phyloP scores from a whole-genome alignment of 805 yeast genomes.

The Ogataea angusta region DNA sequence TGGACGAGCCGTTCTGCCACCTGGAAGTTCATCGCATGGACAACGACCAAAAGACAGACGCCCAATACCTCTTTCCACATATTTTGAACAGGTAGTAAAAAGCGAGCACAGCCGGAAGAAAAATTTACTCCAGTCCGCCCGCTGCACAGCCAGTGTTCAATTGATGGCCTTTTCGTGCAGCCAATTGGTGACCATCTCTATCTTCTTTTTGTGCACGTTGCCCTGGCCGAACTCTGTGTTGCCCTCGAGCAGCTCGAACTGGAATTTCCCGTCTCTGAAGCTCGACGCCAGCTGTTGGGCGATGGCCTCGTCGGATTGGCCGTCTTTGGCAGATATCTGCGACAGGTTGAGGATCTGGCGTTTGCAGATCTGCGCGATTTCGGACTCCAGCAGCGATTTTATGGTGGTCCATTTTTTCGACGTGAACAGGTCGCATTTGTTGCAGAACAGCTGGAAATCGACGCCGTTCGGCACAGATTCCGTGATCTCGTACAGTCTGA shows the following conservation, averaged over 20 bases:
- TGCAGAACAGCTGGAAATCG: constrained; percentile 74
- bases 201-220: constrained; percentile 55
- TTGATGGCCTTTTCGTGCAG: constrained; percentile 71
- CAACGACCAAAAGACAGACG: constrained; percentile 8
- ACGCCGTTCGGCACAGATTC: constrained; percentile 66
- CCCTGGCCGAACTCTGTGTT: constrained; percentile 71
- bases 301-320: constrained; percentile 22
- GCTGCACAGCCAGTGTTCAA: constrained; percentile 14
- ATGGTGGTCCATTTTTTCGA: constrained; percentile 69
- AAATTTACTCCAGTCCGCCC: background rate
- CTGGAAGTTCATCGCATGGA: constrained; percentile 19
- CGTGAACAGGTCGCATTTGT: constrained; percentile 83
- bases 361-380: constrained; percentile 54
- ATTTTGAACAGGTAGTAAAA: constrained; percentile 3
- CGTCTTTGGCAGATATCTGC: constrained; percentile 41
- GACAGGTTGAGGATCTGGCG: constrained; percentile 44
- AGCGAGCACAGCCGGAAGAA: background rate
- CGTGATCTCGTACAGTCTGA: constrained; percentile 55
- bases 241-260: constrained; percentile 69
- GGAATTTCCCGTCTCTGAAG: constrained; percentile 45
- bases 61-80: constrained; percentile 15
- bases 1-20: constrained; percentile 16
- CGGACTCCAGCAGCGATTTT: constrained; percentile 55
- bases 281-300: constrained; percentile 42
- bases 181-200: constrained; percentile 72